These are phyloP conservation scores for Yamadazyma sp. DNA, from an alignment of 805 yeast genomes.

Conservation along the genomic window DNA sequence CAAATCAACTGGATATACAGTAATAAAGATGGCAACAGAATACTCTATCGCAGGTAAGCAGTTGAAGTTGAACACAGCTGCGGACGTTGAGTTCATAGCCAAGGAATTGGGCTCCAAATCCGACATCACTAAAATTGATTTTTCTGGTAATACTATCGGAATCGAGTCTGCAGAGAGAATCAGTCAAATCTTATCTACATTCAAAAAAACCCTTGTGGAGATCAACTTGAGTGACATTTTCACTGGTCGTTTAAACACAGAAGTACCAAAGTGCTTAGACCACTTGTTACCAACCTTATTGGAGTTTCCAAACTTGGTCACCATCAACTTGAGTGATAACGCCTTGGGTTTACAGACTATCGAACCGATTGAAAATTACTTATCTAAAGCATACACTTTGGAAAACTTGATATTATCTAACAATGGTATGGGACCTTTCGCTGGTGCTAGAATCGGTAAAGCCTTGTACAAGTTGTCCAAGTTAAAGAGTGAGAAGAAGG, in stretches of 20 bases:
- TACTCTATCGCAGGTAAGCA: constrained; percentile 72
- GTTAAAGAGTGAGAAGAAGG: constrained; percentile 53
- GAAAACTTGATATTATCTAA: constrained; percentile 87
- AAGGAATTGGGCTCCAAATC: constrained; percentile 47
- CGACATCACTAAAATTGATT: constrained; percentile 58
- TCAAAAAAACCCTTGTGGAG: constrained; percentile 52
- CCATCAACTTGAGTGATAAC: constrained; percentile 86
- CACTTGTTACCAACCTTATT: constrained; percentile 72
- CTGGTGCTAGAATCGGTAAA: constrained; percentile 91
- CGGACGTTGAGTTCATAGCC: constrained; percentile 71
- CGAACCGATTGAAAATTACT: constrained; percentile 78
- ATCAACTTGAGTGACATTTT: constrained; percentile 88
- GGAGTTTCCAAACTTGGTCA: constrained; percentile 63
- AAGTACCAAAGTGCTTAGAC: constrained; percentile 82
- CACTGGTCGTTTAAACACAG: constrained; percentile 92
- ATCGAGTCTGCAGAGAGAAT: constrained; percentile 79
- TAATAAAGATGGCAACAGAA: neutral
- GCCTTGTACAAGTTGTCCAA: constrained; percentile 71
- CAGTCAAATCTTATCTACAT: constrained; percentile 51
- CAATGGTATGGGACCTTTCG: constrained; percentile 98
- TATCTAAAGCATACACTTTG: constrained; percentile 72
- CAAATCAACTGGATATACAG: too few species aligned
- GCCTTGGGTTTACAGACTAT: constrained; percentile 97
- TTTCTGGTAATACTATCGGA: constrained; percentile 94
- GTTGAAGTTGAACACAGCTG: constrained; percentile 67